Evolutionary conservation across 345 rosid species (phyloP).

Genomic region (Raphanus sativus): DNA sequence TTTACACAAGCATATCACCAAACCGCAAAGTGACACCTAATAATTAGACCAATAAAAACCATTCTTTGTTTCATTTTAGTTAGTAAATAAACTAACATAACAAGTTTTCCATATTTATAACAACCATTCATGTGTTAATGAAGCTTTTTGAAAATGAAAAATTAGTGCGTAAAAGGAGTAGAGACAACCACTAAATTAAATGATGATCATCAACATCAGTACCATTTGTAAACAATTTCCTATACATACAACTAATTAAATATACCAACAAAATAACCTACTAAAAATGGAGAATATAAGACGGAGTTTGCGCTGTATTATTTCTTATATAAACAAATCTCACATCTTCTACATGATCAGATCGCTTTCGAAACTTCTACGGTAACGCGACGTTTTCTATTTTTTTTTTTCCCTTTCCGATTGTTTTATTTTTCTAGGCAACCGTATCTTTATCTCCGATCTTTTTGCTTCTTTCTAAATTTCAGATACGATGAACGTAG

Average conservation of each 20-base stretch:
- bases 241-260: not conserved
- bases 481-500: conserved; percentile 20
- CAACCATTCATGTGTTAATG: not conserved
- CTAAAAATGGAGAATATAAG: not conserved
- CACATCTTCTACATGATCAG: conserved; percentile 1
- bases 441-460: conserved; percentile 18
- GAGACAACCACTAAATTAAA: conserved; percentile 28
- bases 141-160: conserved; percentile 19
- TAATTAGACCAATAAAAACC: not conserved
- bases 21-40: not conserved
- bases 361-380: conserved; percentile 28
- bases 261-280: not conserved
- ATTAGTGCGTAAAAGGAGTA: not conserved
- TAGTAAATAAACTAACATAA: not conserved
- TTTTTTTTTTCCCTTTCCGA: not conserved
- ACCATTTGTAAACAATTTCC: conserved; percentile 6
- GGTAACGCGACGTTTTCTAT: conserved; percentile 30
- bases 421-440: not conserved
- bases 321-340: not conserved
- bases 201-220: conserved; percentile 10
- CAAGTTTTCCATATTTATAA: not conserved
- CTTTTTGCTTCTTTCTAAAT: conserved; percentile 17
- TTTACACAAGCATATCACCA: not conserved
- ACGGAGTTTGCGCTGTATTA: not conserved
- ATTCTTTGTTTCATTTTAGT: not conserved